phyloP scores from a whole-genome alignment of 306 rosid genomes.

The Quercus rubra region DNA sequence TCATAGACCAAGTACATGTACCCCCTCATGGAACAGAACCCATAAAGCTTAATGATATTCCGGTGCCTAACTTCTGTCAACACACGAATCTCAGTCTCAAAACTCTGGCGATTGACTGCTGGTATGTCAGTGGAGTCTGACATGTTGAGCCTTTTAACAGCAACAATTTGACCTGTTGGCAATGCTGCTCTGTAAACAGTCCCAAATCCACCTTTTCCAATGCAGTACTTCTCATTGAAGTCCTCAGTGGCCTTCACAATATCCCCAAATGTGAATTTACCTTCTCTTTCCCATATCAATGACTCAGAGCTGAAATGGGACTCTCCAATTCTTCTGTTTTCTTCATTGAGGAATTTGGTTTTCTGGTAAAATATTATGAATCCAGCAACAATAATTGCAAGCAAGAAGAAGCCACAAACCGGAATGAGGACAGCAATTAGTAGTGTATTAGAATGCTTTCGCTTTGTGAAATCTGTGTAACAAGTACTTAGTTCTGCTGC shows the following conservation, averaged over 20 bases:
- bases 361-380: background rate
- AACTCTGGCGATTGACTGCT: conserved; percentile 37
- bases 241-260: conserved; percentile 52
- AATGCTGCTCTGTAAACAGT: conserved; percentile 55
- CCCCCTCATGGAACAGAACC: conserved; percentile 47
- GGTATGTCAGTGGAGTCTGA: conserved; percentile 43
- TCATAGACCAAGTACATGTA: conserved; percentile 64
- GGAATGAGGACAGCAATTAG: conserved; percentile 48
- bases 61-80: conserved; percentile 64
- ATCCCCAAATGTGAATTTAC: conserved; percentile 38
- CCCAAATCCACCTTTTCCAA: conserved; percentile 76
- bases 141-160: conserved; percentile 52
- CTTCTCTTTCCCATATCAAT: conserved; percentile 37
- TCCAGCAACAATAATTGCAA: conserved; percentile 16
- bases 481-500: conserved; percentile 33
- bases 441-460: conserved; percentile 26
- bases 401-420: conserved; percentile 29
- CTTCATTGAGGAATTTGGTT: conserved; percentile 19
- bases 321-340: conserved; percentile 16
- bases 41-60: conserved; percentile 61
- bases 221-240: conserved; percentile 51
- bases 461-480: background rate
- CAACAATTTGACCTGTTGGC: conserved; percentile 43
- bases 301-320: too few relatives aligned
- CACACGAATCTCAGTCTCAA: conserved; percentile 54